Base-by-base conservation (phyloP, 2,329 filamentous ascomycete species). In the Neospermospora avenae region DNA sequence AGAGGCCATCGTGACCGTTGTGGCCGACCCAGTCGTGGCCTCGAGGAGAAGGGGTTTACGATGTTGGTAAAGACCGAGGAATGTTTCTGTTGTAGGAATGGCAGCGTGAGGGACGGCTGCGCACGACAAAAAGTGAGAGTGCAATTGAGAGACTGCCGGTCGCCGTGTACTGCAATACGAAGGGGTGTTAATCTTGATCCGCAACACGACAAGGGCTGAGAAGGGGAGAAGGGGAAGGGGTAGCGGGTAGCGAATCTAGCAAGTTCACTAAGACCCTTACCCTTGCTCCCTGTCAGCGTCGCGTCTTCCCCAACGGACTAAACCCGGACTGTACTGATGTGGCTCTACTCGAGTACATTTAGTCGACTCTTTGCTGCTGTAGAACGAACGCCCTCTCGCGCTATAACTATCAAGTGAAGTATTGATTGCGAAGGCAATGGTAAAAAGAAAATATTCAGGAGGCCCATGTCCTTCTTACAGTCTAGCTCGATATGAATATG, bases 1-100 rank as follows among this genome's bases (percentile, higher is more conserved):
- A 44, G 64, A 62, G 24, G 63, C 58, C 67, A 69, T 69, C 25
- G 18, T 58, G 51, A 31, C 42, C 18, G 48, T 24, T 16, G 14
- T 37, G 34, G 4, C 35, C 35, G 20, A 39, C 10, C 6, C 24
- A 42, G 35, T 54, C 35, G 20, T 6, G 22, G 35, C 10, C 31
- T 20, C 49, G 28, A 31, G 28, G 5, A 10, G 28, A 31, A 7
- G 31, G 34, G 39, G 10, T 16, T 39, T 25, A 39, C 49, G 39
- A 52, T 24, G 49, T 25, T 28, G 13, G 34, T 2, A 28, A 35
- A 22, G 14, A 35, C 18, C 5, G 10, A 16, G 18, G 28, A 14
- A 18, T 41, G 51, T 18, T 22, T 28, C 22, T 41, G 14, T 35
- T 35, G n/a, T n/a, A 2, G 48, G 24, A 34, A 42, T 1, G 25